Conservation (phyloP, 768 basidiomycete species). For the Leccinum fibrillosum region DNA sequence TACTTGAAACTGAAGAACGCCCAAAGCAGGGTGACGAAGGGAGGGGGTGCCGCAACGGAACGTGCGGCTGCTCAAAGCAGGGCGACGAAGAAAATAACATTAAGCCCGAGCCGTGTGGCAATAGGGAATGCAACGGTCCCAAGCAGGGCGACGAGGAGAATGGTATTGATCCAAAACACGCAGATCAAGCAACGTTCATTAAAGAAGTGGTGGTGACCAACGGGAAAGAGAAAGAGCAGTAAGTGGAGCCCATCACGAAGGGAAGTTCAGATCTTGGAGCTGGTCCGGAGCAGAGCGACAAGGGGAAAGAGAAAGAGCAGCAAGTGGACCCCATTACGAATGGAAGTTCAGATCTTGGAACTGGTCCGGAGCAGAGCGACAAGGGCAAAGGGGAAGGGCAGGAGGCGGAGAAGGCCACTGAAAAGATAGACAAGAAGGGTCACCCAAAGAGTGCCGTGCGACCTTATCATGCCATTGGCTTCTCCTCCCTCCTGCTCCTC, state of each 20-base stretch:
- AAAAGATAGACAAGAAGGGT: background rate
- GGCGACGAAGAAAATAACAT: background rate
- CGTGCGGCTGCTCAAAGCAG: background rate
- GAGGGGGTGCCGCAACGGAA: background rate
- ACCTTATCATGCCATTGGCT: conserved; percentile 19
- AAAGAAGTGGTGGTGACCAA: background rate
- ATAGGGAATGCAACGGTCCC: background rate
- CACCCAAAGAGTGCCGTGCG: background rate
- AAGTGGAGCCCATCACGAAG: background rate
- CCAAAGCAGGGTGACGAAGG: background rate
- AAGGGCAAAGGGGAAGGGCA: too few relatives aligned
- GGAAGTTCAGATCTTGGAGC: background rate
- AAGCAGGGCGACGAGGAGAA: background rate
- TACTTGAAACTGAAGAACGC: conserved; percentile 10
- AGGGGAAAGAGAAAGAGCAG: too few relatives aligned
- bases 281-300: too few relatives aligned
- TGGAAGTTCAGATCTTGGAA: too few relatives aligned
- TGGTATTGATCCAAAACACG: background rate
- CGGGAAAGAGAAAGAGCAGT: background rate
- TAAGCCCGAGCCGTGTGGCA: background rate
- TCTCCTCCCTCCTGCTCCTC: conserved; percentile 26
- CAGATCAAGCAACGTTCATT: background rate
- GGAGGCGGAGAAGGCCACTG: too few relatives aligned
- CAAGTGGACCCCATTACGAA: too few relatives aligned
- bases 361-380: too few relatives aligned